A percentile compares a stretch with the other conserved stretches of the same genome.
These are phyloP conservation scores for Oryza meridionalis DNA, from an alignment of 176 grass and related monocot species.

Conservation along the genomic window DNA sequence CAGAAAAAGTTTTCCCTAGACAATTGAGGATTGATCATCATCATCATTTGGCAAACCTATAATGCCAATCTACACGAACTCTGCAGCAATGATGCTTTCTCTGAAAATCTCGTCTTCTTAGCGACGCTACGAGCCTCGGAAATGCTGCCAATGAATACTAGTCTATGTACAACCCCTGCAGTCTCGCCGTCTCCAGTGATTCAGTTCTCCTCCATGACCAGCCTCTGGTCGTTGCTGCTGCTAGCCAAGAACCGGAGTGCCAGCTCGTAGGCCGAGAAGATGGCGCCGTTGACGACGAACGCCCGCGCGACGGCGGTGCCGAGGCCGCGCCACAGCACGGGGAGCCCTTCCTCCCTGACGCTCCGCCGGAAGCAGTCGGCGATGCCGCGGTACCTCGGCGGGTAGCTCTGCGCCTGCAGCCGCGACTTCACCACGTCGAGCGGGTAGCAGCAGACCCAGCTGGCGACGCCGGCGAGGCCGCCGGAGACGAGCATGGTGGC, in stretches of 20 bases:
- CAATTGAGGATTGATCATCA: slow-evolving; percentile 30
- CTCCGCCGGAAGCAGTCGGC: slow-evolving; percentile 84
- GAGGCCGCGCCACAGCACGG: slow-evolving; percentile 91
- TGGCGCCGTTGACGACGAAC: slow-evolving; percentile 91
- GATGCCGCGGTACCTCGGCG: slow-evolving; percentile 71
- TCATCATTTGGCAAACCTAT: slow-evolving; percentile 17
- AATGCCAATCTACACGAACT: slow-evolving; percentile 9
- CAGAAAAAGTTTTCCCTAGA: slow-evolving; percentile 4
- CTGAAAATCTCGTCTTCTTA: neutral
- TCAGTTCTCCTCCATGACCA: slow-evolving; percentile 83
- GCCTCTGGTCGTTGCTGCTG: slow-evolving; percentile 33
- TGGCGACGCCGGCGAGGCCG: slow-evolving; percentile 86
- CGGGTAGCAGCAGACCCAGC: slow-evolving; percentile 95
- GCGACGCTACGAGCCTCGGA: neutral
- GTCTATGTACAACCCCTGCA: slow-evolving; percentile 33
- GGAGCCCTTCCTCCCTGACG: slow-evolving; percentile 73
- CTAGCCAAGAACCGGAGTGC: slow-evolving; percentile 71
- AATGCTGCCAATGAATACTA: slow-evolving; percentile 9
- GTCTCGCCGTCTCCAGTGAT: neutral
- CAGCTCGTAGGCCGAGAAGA: slow-evolving; percentile 91
- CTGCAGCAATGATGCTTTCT: neutral
- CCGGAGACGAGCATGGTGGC: slow-evolving; percentile 87
- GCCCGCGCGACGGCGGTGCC: slow-evolving; percentile 83
- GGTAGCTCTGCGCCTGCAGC: slow-evolving; percentile 72
- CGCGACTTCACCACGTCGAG: slow-evolving; percentile 95